Percentiles rank a stretch among this genome's conserved stretches.
Conservation (phyloP, 176 grass and related monocot species). For the Tillandsia fasciculata region DNA sequence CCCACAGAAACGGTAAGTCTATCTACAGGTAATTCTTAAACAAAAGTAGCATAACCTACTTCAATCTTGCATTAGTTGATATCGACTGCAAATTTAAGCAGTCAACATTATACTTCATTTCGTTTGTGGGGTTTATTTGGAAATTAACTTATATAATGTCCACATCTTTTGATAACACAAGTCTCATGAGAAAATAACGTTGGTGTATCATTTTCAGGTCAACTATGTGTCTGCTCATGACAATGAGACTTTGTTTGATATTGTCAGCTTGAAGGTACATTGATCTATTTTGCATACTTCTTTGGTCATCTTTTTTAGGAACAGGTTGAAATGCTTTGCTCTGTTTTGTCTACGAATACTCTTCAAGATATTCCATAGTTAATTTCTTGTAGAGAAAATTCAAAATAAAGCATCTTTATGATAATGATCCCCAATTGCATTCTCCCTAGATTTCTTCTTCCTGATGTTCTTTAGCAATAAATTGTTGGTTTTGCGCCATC, state of each 20-base stretch:
- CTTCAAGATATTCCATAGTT: no score
- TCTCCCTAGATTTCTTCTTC: no score
- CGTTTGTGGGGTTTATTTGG: background rate
- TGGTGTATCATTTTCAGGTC: constrained; percentile 48
- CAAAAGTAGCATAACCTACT: background rate
- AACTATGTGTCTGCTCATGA: constrained; percentile 98
- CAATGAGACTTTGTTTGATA: constrained; percentile 90
- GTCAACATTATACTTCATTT: no score
- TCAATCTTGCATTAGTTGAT: no score
- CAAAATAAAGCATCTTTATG: no score
- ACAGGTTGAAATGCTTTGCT: background rate
- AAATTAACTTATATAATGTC: background rate
- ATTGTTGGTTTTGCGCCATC: no score
- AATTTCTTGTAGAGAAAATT: no score
- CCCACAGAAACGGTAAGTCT: constrained; percentile 63
- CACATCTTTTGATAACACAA: background rate
- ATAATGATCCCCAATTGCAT: no score
- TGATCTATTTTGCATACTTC: background rate
- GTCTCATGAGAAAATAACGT: background rate
- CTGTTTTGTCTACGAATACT: background rate
- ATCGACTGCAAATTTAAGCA: no score
- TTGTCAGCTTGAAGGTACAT: constrained; percentile 84
- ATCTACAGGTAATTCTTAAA: background rate
- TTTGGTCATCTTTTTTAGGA: background rate
- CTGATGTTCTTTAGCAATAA: no score